These are phyloP conservation scores for Rhizopogon salebrosus DNA, from an alignment of 768 basidiomycete species.

Conservation along the genomic window DNA sequence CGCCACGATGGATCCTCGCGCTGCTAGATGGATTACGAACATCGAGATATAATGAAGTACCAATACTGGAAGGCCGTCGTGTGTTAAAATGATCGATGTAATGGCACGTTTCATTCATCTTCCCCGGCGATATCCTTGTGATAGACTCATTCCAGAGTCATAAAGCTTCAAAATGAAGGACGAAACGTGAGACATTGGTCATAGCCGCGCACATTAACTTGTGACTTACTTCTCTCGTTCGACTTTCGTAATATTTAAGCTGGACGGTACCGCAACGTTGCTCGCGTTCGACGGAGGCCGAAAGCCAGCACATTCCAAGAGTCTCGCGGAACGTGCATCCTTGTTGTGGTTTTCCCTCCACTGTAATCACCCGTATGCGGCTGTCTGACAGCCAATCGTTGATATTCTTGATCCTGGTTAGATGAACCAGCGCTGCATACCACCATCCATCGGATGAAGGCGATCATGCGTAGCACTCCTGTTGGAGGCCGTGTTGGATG, in stretches of 20 bases:
- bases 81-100: neutral
- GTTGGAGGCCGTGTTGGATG: neutral
- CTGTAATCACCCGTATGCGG: neutral
- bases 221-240: neutral
- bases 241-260: neutral
- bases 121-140: neutral
- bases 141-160: neutral
- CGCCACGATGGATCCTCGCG: conserved; percentile 1
- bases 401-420: too few relatives aligned
- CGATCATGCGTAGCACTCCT: neutral
- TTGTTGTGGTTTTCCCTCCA: neutral
- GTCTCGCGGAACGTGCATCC: too few relatives aligned
- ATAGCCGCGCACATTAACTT: neutral
- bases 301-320: too few relatives aligned
- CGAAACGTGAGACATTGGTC: neutral
- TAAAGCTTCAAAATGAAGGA: neutral
- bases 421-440: neutral
- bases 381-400: too few relatives aligned
- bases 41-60: neutral
- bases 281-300: neutral
- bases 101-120: neutral
- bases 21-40: neutral
- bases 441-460: neutral
- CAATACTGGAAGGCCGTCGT: neutral
- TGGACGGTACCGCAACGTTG: neutral